These are phyloP conservation scores for Citrullus colocynthis DNA, from an alignment of 306 rosid genomes.

Conservation along the genomic window DNA sequence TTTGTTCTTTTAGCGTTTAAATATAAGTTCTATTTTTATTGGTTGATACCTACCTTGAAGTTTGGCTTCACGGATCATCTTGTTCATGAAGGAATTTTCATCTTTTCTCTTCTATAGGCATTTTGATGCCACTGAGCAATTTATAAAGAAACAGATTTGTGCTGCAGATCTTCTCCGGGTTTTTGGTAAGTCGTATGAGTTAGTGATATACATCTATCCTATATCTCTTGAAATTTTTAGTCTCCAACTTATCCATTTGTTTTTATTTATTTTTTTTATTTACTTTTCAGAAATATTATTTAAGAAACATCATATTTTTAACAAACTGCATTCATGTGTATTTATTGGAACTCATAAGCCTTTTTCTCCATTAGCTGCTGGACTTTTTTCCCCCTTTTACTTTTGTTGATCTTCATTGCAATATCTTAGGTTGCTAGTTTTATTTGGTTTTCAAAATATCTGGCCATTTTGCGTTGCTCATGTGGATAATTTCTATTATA, in stretches of 20 bases:
- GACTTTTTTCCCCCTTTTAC: neutral
- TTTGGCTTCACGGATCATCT: neutral
- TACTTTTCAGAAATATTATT: neutral
- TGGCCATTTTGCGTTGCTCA: neutral
- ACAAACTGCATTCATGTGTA: neutral
- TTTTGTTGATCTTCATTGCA: neutral
- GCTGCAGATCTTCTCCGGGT: conserved; percentile 45
- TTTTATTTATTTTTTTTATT: neutral
- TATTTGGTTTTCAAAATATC: neutral
- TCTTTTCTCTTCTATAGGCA: conserved; percentile 21
- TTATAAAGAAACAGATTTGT: conserved; percentile 39
- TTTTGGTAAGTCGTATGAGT: conserved; percentile 44
- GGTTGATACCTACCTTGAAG: conserved; percentile 2
- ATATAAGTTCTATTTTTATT: neutral
- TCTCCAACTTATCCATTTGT: neutral
- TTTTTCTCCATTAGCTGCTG: too few species aligned
- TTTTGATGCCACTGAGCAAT: conserved; percentile 36
- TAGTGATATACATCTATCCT: neutral
- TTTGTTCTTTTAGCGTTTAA: conserved; percentile 7
- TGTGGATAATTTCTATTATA: neutral
- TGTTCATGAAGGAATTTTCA: neutral
- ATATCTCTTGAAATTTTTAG: neutral
- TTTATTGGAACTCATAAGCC: too few species aligned
- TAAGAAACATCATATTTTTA: neutral
- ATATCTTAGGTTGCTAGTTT: neutral